Percentiles rank a stretch among this genome's conserved stretches.
Conservation (phyloP, 2,329 filamentous ascomycete species). For the Colletotrichum siamense region DNA sequence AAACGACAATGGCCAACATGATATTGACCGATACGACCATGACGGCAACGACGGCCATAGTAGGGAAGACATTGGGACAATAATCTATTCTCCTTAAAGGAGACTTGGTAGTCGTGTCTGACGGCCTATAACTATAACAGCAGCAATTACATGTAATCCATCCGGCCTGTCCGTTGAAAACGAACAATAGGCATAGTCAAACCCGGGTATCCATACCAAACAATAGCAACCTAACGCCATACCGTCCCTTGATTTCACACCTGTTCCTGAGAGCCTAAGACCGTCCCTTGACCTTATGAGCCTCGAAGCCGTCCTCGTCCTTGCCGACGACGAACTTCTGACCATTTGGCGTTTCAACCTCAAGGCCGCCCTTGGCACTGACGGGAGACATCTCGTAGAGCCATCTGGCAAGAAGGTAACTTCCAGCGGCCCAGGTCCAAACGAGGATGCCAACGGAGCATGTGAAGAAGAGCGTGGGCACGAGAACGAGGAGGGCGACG, state of each 20-base stretch:
- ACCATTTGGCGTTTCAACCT: constrained; percentile 25
- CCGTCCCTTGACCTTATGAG: neutral
- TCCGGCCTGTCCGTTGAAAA: neutral
- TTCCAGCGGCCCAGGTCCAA: constrained; percentile 71
- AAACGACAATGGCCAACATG: neutral
- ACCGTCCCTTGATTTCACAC: neutral
- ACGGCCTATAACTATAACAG: neutral
- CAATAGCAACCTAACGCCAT: neutral
- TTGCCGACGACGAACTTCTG: constrained; percentile 24
- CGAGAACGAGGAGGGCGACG: constrained; percentile 69
- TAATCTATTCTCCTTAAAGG: neutral
- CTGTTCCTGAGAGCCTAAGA: neutral
- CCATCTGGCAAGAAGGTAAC: constrained; percentile 58
- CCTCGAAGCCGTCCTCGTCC: constrained; percentile 27
- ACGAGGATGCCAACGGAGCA: constrained; percentile 65
- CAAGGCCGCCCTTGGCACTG: constrained; percentile 21
- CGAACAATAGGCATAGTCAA: neutral
- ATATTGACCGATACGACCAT: neutral
- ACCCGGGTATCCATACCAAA: neutral
- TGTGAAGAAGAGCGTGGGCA: constrained; percentile 72
- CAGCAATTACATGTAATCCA: neutral
- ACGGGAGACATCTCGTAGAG: constrained; percentile 43
- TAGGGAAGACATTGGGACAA: neutral
- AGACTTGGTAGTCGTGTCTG: neutral
- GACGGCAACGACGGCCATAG: neutral